Conservation (phyloP, 2,329 filamentous ascomycete genomes). For the Aspergillus luchuensis region DNA sequence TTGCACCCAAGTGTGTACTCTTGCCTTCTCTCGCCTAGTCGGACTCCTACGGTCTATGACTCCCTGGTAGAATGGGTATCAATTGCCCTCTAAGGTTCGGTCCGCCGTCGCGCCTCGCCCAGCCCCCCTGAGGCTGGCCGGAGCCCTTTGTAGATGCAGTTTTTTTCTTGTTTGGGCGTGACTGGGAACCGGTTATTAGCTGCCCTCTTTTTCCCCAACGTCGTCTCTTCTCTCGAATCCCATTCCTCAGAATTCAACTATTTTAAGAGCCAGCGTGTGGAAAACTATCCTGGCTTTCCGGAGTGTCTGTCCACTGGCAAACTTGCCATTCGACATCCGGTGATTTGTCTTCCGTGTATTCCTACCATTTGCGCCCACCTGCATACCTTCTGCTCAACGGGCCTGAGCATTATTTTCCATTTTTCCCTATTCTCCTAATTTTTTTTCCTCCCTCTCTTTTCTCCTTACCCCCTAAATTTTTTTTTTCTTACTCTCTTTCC, state of each 20-base stretch:
- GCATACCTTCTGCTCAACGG: conserved; percentile 19
- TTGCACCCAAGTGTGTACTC: conserved; percentile 18
- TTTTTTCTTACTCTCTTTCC: conserved; percentile 1
- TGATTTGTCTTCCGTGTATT: conserved; percentile 35
- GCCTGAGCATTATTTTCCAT: conserved; percentile 7
- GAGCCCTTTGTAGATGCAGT: conserved; percentile 17
- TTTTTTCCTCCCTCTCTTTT: conserved; percentile 23
- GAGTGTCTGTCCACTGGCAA: conserved; percentile 32
- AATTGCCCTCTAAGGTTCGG: conserved; percentile 27
- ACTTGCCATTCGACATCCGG: conserved; percentile 21
- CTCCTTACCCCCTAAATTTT: conserved; percentile 13
- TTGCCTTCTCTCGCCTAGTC: conserved; percentile 16
- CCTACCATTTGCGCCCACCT: conserved; percentile 35
- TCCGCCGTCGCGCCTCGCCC: conserved; percentile 25
- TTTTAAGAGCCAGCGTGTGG: conserved; percentile 22
- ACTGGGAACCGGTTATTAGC: conserved; percentile 24
- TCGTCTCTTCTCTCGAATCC: conserved; percentile 17
- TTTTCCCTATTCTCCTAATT: conserved; percentile 19
- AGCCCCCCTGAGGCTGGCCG: conserved; percentile 24
- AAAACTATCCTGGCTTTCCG: conserved; percentile 28
- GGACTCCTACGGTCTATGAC: conserved; percentile 10
- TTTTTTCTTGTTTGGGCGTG: conserved; percentile 19
- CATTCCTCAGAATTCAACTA: conserved; percentile 21
- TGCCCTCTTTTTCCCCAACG: conserved; percentile 18
- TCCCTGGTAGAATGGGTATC: conserved; percentile 23